Evolutionary conservation across 1,284 basidiomycete species (phyloP), one percentile per base, ranked within the genome.

Genomic region (Ganoderma meredithae): DNA sequence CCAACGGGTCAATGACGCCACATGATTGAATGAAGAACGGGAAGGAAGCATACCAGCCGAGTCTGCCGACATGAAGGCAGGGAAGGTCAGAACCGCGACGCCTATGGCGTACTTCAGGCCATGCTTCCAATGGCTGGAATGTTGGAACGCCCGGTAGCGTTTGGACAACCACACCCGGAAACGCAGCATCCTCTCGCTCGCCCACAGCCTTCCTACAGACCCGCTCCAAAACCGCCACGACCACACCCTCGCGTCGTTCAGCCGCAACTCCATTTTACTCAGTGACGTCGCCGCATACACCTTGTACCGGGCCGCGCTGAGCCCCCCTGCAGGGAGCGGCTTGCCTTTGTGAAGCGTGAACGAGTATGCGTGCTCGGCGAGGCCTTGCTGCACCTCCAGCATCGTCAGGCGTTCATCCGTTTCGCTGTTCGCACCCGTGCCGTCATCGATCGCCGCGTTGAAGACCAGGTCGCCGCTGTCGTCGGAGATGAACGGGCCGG

Each of bases 41-140:
- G 22, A 40, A 40, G 22, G 19, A 6, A 25, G 74, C 76, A 40
- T 63, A 84, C 85, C 82, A 66, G 73, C 55, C 19, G 81, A 80
- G 17, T 71, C 74, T 8, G 63, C 64, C 10, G 85, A 80, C 55
- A 85, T 65, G 73, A 85, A 87, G 7, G 83, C 84, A 6, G 85
- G 83, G 47, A 85, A 77, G 39, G 80, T 80, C 41, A 86, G 67
- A 27, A 84, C 67, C 8, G 81, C 79, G 15, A 86, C 82, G 4
- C 85, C 84, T 3, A 79, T 74, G 3, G 84, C 83, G 71, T 84
- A 85, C 72, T 86, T 86, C 36, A 82, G 64, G 2, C 84, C 84
- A 74, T 86, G 84, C 47, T 79, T 76, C 44, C 85, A 68, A 72
- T 85, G 83, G 33, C 78, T 78, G 5, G 85, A 85, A 68, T 83